These are phyloP conservation scores for Hypomyces rosellus DNA, from an alignment of 2,329 filamentous ascomycete species.

Conservation along the genomic window DNA sequence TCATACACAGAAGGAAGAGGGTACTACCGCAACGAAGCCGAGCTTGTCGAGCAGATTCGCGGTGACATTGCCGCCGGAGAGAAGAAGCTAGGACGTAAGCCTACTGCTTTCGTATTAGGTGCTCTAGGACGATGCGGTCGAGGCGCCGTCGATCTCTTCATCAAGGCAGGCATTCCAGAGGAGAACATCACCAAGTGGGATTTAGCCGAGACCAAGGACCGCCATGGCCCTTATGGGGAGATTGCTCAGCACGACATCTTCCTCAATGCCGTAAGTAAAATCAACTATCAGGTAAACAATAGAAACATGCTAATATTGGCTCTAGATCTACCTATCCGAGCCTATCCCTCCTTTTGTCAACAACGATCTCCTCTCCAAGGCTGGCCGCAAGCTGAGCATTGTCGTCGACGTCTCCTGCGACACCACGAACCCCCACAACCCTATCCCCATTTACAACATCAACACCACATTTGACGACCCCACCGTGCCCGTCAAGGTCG, in stretches of 20 bases:
- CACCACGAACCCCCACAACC: constrained; percentile 65
- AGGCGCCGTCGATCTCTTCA: constrained; percentile 75
- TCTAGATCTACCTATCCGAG: constrained; percentile 73
- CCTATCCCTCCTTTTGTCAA: constrained; percentile 75
- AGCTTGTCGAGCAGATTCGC: constrained; percentile 40
- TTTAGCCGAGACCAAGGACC: constrained; percentile 64
- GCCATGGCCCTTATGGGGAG: constrained; percentile 69
- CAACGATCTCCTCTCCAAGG: constrained; percentile 53
- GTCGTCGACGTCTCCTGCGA: constrained; percentile 76
- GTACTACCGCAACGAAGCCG: constrained; percentile 63
- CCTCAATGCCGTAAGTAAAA: constrained; percentile 51
- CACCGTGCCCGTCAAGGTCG: constrained; percentile 61
- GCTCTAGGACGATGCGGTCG: constrained; percentile 76
- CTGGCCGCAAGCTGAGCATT: constrained; percentile 68
- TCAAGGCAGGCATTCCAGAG: constrained; percentile 54
- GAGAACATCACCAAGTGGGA: constrained; percentile 55
- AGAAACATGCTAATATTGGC: constrained; percentile 1
- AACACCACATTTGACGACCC: constrained; percentile 84
- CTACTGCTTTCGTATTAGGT: constrained; percentile 77
- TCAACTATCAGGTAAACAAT: not conserved
- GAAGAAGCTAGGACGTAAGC: constrained; percentile 60
- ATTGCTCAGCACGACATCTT: constrained; percentile 71
- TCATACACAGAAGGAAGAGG: constrained; percentile 41
- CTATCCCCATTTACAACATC: constrained; percentile 72
- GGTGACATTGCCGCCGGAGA: constrained; percentile 58